Base-by-base conservation (phyloP, 148 eudicot genomes). In the Chenopodium formosanum region DNA sequence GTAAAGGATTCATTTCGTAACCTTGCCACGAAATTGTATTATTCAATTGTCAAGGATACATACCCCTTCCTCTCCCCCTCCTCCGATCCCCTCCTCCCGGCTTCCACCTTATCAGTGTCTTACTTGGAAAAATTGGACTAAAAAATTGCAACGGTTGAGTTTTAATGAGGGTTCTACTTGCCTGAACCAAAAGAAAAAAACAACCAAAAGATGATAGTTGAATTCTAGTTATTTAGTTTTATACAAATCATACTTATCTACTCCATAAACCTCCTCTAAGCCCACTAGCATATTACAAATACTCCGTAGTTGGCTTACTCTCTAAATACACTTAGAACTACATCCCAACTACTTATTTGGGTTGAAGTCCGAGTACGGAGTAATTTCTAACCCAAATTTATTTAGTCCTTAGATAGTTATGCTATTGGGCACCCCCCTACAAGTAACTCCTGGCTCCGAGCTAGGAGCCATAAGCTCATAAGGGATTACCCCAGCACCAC, bases 351-450 rank as follows among this genome's bases (percentile, higher is more conserved):
- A 27, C 44, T 75, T 53, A 75, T 75, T 52, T 27, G 44, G 44
- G 78, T 2, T 58, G 4, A 79, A 37, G 25, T 48, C 63, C 16
- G 44, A 44, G 16, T 68, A 40, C 8, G 44, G 44, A 40, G 44
- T 40, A 6, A 40, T 40, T 4, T 5, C 44, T 40, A 25, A 65
- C 62, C 78, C 37, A 0, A 4, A 64, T 47, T 29, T 27, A 40
- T 37, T 70, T 37, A 46, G 52, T 53, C n/a, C 12, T 90, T 79
- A 94, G 67, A 95, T 95, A 23, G 98, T 92, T 29, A 95, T 93
- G 74, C 99, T 95, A 86, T 95, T 95, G 23, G 99, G 99, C 22
- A 95, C 94, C 14, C 99, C 99, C 87, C 95, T 91, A 83, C 99
- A 90, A 37, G 99, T 95, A 44, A 94, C 99, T 13, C 99, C 99